Base-by-base conservation (phyloP, 371 early-diverging fungal species). In the Funneliformis caledonium region DNA sequence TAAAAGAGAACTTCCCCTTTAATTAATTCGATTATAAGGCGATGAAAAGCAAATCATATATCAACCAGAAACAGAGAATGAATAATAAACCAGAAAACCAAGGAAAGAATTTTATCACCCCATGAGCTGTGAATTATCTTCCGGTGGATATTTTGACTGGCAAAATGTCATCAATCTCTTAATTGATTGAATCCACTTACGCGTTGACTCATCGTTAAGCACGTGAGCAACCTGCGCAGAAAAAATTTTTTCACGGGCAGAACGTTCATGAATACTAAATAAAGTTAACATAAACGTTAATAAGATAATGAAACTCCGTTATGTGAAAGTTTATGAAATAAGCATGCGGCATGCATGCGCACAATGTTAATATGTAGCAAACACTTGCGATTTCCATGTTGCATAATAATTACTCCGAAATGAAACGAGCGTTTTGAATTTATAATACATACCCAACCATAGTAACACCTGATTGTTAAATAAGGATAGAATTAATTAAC, bases 171-270 rank as follows among this genome's bases (percentile, higher is more conserved):
- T 97, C 69, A 98, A 86, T 31, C 98, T 93, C 84, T 99, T 98
- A 74, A 98, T 92, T n/a, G 94, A 91, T 86, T 98, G 99, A 85
- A 99, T 98, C 98, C 98, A 99, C 85, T 98, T 98, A 69, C 99
- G 90, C 79, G 96, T 95, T 0, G 95, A 92, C 87, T 98, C 99
- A 81, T 98, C 97, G 87, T 99, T 99, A 22, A 99, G 89, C n/a
- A 96, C 98, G 84, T 99, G 99, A 2, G 98, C 98, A 4, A 99
- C 97, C 83, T 98, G 95, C 4, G 93, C 92, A 0, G 97, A 91
- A 83, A 91, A 93, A 92, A 99, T 98, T 88, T 96, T 97, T 88
- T 98, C 98, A 70, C 97, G 95, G 16, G 95, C 97, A 45, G 96
- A 95, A 82, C 99, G 94, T 87, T 97, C 98, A 89, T 99, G 98